These are phyloP conservation scores for Trichosanthes truncata DNA, from an alignment of 306 rosid genomes.

Conservation along the genomic window DNA sequence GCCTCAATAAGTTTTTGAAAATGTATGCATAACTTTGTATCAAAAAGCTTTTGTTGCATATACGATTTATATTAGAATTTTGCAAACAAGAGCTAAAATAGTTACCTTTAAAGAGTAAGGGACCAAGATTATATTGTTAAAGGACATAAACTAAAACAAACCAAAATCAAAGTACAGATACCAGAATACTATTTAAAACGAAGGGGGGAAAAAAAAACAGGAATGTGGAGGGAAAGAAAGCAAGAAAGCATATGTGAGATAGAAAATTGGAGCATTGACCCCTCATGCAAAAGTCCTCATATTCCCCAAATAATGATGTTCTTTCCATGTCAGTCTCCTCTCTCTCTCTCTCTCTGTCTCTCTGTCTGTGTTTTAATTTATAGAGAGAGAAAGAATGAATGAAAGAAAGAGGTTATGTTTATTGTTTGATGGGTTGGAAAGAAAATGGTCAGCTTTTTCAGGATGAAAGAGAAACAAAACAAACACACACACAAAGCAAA, in stretches of 20 bases:
- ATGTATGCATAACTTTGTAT: no score
- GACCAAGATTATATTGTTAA: no score
- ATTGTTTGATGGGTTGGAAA: slow-evolving; percentile 7
- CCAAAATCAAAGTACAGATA: no score
- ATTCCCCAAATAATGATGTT: slow-evolving; percentile 13
- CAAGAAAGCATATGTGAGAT: not conserved
- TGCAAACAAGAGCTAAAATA: no score
- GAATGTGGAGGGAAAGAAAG: not conserved
- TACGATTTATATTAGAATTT: no score
- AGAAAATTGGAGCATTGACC: not conserved
- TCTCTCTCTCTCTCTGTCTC: not conserved
- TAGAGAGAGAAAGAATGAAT: not conserved
- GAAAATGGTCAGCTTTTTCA: slow-evolving; percentile 5
- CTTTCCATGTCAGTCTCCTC: not conserved
- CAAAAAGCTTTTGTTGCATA: no score
- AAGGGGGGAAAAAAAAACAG: not conserved
- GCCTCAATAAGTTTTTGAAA: no score
- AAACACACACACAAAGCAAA: not conserved
- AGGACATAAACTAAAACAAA: no score
- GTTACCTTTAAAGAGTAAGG: no score
- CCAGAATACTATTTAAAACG: not conserved
- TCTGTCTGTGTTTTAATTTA: not conserved
- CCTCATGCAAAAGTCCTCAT: slow-evolving; percentile 13
- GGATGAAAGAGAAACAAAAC: not conserved
- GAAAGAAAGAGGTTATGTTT: not conserved